Evolutionary conservation across 2,329 filamentous ascomycete species (phyloP).

Genomic region (Pyrenophora graminea): DNA sequence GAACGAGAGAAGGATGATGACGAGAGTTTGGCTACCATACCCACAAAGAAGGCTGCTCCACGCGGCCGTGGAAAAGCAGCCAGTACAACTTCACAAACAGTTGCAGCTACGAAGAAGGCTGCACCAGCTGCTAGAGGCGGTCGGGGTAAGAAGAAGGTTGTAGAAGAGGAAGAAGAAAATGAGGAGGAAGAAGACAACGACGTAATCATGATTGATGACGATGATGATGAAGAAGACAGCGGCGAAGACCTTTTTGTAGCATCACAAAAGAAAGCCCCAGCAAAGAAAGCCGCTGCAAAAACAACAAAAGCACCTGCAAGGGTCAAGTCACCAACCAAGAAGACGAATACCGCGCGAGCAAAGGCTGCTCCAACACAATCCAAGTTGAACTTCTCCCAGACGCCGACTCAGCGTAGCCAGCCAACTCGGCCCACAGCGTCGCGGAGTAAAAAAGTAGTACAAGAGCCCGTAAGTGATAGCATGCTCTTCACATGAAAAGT

Average conservation of each 20-base stretch:
- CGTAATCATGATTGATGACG: conserved; percentile 52
- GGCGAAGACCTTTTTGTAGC: conserved; percentile 51
- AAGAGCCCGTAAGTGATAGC: conserved; percentile 47
- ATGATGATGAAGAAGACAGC: conserved; percentile 55
- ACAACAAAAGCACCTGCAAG: conserved; percentile 20
- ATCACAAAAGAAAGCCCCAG: conserved; percentile 33
- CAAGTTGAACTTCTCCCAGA: conserved; percentile 50
- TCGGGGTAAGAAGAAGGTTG: conserved; percentile 48
- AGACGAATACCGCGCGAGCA: conserved; percentile 23
- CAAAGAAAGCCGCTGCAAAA: conserved; percentile 32
- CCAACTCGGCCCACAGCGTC: conserved; percentile 27
- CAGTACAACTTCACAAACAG: conserved; percentile 37
- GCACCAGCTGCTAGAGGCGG: conserved; percentile 41
- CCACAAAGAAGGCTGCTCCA: conserved; percentile 47
- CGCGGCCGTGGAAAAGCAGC: conserved; percentile 54
- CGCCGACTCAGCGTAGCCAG: conserved; percentile 43
- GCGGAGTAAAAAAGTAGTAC: conserved; percentile 34
- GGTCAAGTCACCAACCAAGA: conserved; percentile 36
- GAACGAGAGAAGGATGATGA: conserved; percentile 53
- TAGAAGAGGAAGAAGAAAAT: conserved; percentile 49
- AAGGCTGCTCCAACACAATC: conserved; percentile 43
- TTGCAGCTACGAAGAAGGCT: conserved; percentile 38
- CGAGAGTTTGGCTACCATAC: conserved; percentile 32
- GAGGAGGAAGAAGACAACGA: conserved; percentile 48
- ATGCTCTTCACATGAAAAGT: not conserved